A percentile compares a stretch with the other conserved stretches of the same genome.
These are phyloP conservation scores for Pisolithus microcarpus DNA, from an alignment of 768 basidiomycete species.

Conservation along the genomic window DNA sequence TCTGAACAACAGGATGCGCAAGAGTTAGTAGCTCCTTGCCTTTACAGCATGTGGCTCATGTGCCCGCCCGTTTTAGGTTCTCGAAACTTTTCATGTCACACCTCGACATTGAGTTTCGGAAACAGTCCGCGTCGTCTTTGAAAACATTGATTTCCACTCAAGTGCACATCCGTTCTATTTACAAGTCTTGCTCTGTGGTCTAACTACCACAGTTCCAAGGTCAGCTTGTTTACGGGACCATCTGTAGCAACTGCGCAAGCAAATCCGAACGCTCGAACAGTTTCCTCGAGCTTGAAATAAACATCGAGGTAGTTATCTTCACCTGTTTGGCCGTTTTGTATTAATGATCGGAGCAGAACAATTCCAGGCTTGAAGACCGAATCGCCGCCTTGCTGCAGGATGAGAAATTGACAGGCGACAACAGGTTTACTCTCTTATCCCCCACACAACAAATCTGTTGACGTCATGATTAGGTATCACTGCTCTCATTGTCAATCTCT, in stretches of 20 bases:
- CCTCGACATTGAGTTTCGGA: constrained; percentile 80
- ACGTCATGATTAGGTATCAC: constrained; percentile 49
- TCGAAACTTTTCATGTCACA: constrained; percentile 92
- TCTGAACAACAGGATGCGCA: constrained; percentile 95
- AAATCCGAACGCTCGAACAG: constrained; percentile 62
- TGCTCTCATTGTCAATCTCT: constrained; percentile 70
- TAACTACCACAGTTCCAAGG: constrained; percentile 70
- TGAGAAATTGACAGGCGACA: constrained; percentile 76
- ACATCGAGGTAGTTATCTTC: constrained; percentile 48
- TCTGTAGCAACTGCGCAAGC: constrained; percentile 62
- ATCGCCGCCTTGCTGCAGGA: constrained; percentile 57
- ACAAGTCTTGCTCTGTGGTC: neutral
- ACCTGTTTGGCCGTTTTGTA: neutral
- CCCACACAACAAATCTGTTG: neutral
- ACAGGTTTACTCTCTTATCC: constrained; percentile 46
- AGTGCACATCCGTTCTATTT: constrained; percentile 31
- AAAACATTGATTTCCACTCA: constrained; percentile 68
- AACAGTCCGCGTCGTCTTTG: constrained; percentile 58
- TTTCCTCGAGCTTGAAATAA: constrained; percentile 87
- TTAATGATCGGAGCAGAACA: constrained; percentile 39
- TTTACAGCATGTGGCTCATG: neutral
- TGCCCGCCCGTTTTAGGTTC: constrained; percentile 46
- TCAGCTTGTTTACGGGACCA: constrained; percentile 70
- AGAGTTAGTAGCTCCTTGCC: constrained; percentile 49
- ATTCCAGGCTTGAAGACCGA: constrained; percentile 66